Evolutionary conservation across 1,284 basidiomycete genomes (phyloP).

Genomic region (Meira miltonrushii): DNA sequence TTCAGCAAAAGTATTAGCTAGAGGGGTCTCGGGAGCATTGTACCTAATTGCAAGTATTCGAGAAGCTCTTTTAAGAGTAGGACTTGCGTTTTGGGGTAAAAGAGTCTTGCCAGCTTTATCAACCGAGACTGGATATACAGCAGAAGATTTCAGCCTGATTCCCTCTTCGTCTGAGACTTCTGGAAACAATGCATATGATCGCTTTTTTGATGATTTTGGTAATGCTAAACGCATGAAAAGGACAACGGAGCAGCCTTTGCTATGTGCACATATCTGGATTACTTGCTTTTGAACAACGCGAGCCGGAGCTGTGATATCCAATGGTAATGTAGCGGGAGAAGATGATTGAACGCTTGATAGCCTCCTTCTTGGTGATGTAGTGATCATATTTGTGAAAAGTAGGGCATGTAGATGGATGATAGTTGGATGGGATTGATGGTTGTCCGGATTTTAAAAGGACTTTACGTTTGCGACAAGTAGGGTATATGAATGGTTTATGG

Average conservation of each 20-base stretch:
- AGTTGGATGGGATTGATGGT: too few relatives aligned
- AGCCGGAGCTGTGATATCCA: not conserved
- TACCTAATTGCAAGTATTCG: not conserved
- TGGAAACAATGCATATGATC: not conserved
- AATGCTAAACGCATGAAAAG: not conserved
- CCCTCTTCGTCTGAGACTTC: not conserved
- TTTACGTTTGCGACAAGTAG: too few relatives aligned
- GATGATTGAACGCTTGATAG: not conserved
- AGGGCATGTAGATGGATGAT: too few relatives aligned
- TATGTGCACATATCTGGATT: not conserved
- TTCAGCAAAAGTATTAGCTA: too few relatives aligned
- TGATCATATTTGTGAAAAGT: too few relatives aligned
- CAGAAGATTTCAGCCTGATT: not conserved
- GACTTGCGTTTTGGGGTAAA: not conserved
- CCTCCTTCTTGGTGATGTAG: too few relatives aligned
- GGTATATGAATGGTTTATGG: too few relatives aligned
- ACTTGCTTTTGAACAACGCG: conserved; percentile 5
- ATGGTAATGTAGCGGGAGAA: not conserved
- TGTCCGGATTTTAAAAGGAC: too few relatives aligned
- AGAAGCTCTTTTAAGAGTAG: not conserved
- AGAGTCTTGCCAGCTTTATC: not conserved
- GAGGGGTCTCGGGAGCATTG: too few relatives aligned
- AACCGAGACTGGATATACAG: not conserved
- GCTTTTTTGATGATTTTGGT: not conserved
- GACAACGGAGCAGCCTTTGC: not conserved